These are phyloP conservation scores for Colletotrichum destructivum DNA, from an alignment of 2,329 filamentous ascomycete genomes.

Conservation along the genomic window DNA sequence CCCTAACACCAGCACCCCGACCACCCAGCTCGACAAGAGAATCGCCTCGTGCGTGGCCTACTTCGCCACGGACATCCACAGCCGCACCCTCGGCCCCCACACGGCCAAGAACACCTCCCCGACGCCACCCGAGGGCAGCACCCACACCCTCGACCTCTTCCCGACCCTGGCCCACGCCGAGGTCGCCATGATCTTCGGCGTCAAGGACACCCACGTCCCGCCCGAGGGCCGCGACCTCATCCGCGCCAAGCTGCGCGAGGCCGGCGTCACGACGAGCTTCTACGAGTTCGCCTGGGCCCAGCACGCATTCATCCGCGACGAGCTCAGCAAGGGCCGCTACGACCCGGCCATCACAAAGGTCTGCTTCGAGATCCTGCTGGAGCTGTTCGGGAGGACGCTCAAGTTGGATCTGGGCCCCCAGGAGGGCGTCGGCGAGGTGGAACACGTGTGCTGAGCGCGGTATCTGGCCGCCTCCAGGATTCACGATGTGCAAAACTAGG, in stretches of 20 bases:
- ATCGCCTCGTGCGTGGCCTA: conserved; percentile 86
- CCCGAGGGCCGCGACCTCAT: conserved; percentile 87
- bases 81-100: conserved; percentile 78
- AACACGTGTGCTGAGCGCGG: conserved; percentile 78
- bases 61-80: conserved; percentile 94
- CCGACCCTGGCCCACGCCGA: conserved; percentile 82
- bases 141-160: conserved; percentile 69
- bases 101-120: conserved; percentile 62
- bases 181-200: conserved; percentile 90
- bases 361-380: conserved; percentile 91
- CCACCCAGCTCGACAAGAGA: conserved; percentile 76
- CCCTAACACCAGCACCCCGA: neutral
- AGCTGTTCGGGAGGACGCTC: conserved; percentile 85
- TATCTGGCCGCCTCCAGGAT: neutral
- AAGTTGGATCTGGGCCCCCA: conserved; percentile 83
- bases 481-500: neutral
- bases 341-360: conserved; percentile 89
- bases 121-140: conserved; percentile 55
- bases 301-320: conserved; percentile 94
- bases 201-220: conserved; percentile 92
- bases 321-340: conserved; percentile 93
- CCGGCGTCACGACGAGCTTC: conserved; percentile 82
- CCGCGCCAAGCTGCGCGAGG: conserved; percentile 83
- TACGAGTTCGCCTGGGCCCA: conserved; percentile 95
- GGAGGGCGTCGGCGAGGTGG: conserved; percentile 74